Percentiles rank a stretch among this genome's conserved stretches.
phyloP scores from a whole-genome alignment of 2,329 filamentous ascomycete genomes.

The Cladosporium colombiae region DNA sequence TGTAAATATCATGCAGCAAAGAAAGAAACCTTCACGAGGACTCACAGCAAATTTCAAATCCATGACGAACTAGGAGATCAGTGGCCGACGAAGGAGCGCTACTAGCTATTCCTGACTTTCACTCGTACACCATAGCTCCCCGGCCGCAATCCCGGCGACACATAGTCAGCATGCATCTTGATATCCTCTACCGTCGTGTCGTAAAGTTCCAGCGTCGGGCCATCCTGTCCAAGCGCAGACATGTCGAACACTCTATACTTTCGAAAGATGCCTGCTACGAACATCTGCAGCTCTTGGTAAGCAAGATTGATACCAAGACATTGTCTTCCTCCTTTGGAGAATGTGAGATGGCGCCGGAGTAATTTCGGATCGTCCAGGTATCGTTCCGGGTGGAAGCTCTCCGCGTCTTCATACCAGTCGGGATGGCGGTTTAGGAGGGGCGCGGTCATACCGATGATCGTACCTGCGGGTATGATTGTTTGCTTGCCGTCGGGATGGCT shows the following conservation, averaged over 20 bases:
- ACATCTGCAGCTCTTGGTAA: slow-evolving; percentile 22
- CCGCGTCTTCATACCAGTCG: background rate
- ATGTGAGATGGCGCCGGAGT: slow-evolving; percentile 17
- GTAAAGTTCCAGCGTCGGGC: background rate
- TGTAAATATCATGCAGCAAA: too few species aligned
- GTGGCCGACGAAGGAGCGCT: background rate
- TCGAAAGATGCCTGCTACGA: slow-evolving; percentile 21
- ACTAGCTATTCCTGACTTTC: background rate
- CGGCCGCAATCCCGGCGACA: background rate
- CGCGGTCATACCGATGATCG: background rate
- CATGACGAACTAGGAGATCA: background rate
- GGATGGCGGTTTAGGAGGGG: background rate
- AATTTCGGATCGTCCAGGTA: slow-evolving; percentile 4
- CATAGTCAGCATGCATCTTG: background rate
- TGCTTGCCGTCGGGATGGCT: background rate
- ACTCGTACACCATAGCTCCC: background rate
- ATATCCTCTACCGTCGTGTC: background rate
- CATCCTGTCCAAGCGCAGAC: background rate
- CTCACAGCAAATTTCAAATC: background rate
- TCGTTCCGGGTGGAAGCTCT: background rate
- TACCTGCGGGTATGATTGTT: background rate
- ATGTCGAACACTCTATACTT: slow-evolving; percentile 9
- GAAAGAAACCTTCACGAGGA: background rate
- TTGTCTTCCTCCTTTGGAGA: slow-evolving; percentile 21
- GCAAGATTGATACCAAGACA: slow-evolving; percentile 23